Base-by-base conservation (phyloP, 352 stramenopile species). In the Globisporangium camurandrum region DNA sequence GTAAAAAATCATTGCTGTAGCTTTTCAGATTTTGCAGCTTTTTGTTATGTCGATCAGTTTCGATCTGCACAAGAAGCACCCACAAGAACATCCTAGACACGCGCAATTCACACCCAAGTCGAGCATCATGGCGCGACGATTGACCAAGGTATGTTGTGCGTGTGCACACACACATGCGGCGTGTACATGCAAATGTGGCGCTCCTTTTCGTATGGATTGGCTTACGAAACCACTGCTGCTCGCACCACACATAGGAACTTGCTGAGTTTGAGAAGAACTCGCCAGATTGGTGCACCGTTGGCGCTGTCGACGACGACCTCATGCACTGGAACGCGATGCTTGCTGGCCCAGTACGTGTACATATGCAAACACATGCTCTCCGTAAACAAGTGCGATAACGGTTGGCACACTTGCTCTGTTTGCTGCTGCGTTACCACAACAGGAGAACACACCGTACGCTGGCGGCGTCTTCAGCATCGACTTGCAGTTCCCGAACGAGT, bases 401-500 rank as follows among this genome's bases (percentile, higher is more conserved):
- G n/a, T n/a, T n/a, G n/a, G n/a, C n/a, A n/a, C n/a, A n/a, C n/a
- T n/a, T n/a, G n/a, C n/a, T n/a, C n/a, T n/a, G n/a, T n/a, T n/a
- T n/a, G n/a, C n/a, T n/a, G n/a, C n/a, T n/a, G n/a, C n/a, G n/a
- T n/a, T n/a, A n/a, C n/a, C n/a, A 34, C 14, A 12, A 19, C 46
- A 94, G 84, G 76, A 94, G 42, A 73, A 87, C 61, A 75, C 86
- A 40, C 86, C 89, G 43, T 96, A 95, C 65, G 70, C 70, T 11
- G 84, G 84, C 3, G 91, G 84, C 49, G 86, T 93, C 51, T 98
- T 98, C 58, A 92, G 87, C 50, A 80, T 99, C 54, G 83, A 98
- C 58, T 64, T 98, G 41, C 75, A 95, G 54, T 98, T 99, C 62
- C 94, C 95, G 0, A 80, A 81, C 12, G 91, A 98, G 58, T 99